phyloP scores from a whole-genome alignment of 2,329 filamentous ascomycete genomes.

The Amylocarpus encephaloides region DNA sequence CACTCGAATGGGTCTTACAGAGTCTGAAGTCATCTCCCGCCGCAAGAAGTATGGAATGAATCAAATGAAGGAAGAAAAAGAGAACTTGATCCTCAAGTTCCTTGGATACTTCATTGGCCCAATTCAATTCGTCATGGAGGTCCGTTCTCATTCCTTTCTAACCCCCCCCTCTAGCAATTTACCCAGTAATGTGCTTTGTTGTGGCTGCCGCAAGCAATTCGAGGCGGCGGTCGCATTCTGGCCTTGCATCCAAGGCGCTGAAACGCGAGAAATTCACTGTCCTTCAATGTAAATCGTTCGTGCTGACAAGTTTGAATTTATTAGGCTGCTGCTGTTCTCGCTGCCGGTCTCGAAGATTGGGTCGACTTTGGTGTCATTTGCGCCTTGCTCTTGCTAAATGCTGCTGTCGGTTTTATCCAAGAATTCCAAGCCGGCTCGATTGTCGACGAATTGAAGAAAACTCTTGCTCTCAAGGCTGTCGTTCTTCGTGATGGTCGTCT shows the following conservation, averaged over 20 bases:
- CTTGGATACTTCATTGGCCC: slow-evolving; percentile 76
- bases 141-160: slow-evolving; percentile 35
- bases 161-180: slow-evolving; percentile 10
- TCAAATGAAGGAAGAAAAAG: slow-evolving; percentile 86
- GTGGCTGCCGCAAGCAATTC: background rate
- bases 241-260: slow-evolving; percentile 9
- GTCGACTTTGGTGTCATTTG: slow-evolving; percentile 92
- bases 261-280: background rate
- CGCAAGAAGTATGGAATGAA: slow-evolving; percentile 76
- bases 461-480: slow-evolving; percentile 78
- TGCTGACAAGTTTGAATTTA: slow-evolving; percentile 13
- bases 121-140: slow-evolving; percentile 93
- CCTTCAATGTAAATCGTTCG: background rate
- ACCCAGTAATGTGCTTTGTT: background rate
- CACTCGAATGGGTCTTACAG: slow-evolving; percentile 63
- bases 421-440: slow-evolving; percentile 88
- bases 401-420: slow-evolving; percentile 78
- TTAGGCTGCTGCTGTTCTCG: slow-evolving; percentile 63
- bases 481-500: slow-evolving; percentile 76
- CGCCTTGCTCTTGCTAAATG: slow-evolving; percentile 76
- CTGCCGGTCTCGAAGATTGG: slow-evolving; percentile 81
- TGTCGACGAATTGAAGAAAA: slow-evolving; percentile 87
- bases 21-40: slow-evolving; percentile 56
- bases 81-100: slow-evolving; percentile 80
- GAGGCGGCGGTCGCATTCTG: background rate